A percentile compares a stretch with the other conserved stretches of the same genome.
These are phyloP conservation scores for Quercus ilex DNA, from an alignment of 306 rosid genomes.

Conservation along the genomic window DNA sequence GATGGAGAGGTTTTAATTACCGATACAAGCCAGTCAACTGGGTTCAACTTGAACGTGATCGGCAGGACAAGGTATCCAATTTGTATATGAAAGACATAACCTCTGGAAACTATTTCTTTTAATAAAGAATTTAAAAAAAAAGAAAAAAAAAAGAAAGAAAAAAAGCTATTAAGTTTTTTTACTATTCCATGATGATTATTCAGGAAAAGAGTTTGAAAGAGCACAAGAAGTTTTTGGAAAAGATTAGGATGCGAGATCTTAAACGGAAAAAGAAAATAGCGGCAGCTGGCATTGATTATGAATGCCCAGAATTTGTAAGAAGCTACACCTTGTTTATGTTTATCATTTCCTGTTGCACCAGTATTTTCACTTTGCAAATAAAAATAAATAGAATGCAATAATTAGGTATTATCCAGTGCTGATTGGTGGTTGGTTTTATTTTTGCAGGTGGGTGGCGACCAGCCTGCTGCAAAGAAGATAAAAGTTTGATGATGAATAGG, in stretches of 20 bases:
- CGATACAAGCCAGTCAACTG: constrained; percentile 50
- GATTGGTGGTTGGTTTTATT: constrained; percentile 3
- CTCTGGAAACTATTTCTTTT: not conserved
- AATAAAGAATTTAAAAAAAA: not conserved
- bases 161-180: not conserved
- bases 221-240: constrained; percentile 60
- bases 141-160: too few species aligned
- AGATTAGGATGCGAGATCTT: constrained; percentile 52
- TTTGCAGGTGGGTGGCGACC: constrained; percentile 59
- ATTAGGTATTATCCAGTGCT: not conserved
- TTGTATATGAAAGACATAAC: not conserved
- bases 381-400: not conserved
- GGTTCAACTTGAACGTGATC: constrained; percentile 55
- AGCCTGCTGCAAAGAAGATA: constrained; percentile 81
- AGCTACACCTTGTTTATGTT: not conserved
- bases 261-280: constrained; percentile 59
- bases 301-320: constrained; percentile 89
- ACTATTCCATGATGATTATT: constrained; percentile 11
- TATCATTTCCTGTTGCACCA: not conserved
- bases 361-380: not conserved
- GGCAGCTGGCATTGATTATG: constrained; percentile 82
- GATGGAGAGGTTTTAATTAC: constrained; percentile 75
- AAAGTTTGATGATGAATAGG: constrained; percentile 56
- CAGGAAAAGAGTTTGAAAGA: constrained; percentile 79
- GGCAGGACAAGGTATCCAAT: constrained; percentile 58